phyloP scores from a whole-genome alignment of 139 green algal species.

The Chlamydomonas applanata region DNA sequence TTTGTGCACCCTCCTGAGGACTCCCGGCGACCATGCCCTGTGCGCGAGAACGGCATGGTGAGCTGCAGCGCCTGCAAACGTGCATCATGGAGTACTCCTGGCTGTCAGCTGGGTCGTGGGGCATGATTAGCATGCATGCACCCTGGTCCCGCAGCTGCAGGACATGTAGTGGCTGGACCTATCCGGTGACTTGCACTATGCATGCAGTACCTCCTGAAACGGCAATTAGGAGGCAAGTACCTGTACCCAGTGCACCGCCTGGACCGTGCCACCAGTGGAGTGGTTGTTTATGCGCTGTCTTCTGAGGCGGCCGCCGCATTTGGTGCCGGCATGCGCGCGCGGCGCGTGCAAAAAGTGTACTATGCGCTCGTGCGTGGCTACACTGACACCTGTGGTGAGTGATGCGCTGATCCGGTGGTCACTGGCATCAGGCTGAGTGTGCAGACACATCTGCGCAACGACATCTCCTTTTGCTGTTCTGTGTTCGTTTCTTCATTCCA shows the following conservation, averaged over 20 bases:
- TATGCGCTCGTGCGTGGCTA: background rate
- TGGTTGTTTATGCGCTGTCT: slow-evolving; percentile 12
- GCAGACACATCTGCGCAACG: too few relatives aligned
- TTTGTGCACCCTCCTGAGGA: slow-evolving; percentile 28
- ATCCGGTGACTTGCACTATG: background rate
- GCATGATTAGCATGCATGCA: too few relatives aligned
- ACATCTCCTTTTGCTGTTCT: too few relatives aligned
- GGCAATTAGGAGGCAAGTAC: slow-evolving; percentile 18
- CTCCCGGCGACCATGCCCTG: slow-evolving; percentile 4
- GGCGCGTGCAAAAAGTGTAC: slow-evolving; percentile 3
- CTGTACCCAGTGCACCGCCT: slow-evolving; percentile 24
- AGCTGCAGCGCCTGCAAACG: background rate
- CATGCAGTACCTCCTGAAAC: slow-evolving; percentile 6
- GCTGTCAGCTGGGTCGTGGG: too few relatives aligned
- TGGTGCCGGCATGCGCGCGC: background rate
- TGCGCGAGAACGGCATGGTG: background rate
- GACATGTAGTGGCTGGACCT: too few relatives aligned
- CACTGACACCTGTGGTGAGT: slow-evolving; percentile 6
- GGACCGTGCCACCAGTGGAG: slow-evolving; percentile 16
- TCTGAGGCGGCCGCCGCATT: background rate
- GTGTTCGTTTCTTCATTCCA: too few relatives aligned
- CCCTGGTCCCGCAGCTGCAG: too few relatives aligned
- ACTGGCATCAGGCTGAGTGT: too few relatives aligned
- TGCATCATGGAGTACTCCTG: too few relatives aligned
- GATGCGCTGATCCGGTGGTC: too few relatives aligned